phyloP scores from a whole-genome alignment of 306 rosid genomes.

The Vigna angularis region DNA sequence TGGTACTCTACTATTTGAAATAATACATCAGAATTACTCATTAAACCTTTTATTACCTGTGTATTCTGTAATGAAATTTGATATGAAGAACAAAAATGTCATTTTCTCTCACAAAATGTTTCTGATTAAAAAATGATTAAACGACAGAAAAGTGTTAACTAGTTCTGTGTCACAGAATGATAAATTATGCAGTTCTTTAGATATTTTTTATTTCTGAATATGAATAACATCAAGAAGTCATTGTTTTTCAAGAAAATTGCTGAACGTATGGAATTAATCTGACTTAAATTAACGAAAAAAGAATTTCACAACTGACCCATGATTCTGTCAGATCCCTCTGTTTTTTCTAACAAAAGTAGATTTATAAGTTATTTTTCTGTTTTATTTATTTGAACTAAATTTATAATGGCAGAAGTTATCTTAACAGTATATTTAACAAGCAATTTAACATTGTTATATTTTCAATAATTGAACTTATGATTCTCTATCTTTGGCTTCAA shows the following conservation, averaged over 20 bases:
- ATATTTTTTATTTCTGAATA: not conserved
- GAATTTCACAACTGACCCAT: too few relatives aligned
- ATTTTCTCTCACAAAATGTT: not conserved
- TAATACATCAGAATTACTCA: too few relatives aligned
- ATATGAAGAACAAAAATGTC: not conserved
- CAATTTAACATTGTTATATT: too few relatives aligned
- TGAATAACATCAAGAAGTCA: not conserved
- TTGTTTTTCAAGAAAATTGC: not conserved
- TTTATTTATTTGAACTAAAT: too few relatives aligned
- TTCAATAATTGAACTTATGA: too few relatives aligned
- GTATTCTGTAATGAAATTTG: not conserved
- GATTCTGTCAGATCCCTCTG: not conserved
- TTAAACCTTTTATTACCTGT: not conserved
- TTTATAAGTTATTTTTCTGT: too few relatives aligned
- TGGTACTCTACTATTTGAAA: too few relatives aligned
- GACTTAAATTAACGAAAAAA: too few relatives aligned
- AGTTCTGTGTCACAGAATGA: not conserved
- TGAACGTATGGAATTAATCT: not conserved
- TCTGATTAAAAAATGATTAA: not conserved
- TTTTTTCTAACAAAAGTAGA: not conserved
- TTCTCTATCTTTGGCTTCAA: not conserved
- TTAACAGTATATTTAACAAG: too few relatives aligned
- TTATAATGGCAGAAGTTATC: too few relatives aligned
- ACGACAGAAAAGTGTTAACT: not conserved
- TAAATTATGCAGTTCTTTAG: not conserved